Conservation (phyloP, 2,329 filamentous ascomycete genomes). For the Talaromyces marneffei region DNA sequence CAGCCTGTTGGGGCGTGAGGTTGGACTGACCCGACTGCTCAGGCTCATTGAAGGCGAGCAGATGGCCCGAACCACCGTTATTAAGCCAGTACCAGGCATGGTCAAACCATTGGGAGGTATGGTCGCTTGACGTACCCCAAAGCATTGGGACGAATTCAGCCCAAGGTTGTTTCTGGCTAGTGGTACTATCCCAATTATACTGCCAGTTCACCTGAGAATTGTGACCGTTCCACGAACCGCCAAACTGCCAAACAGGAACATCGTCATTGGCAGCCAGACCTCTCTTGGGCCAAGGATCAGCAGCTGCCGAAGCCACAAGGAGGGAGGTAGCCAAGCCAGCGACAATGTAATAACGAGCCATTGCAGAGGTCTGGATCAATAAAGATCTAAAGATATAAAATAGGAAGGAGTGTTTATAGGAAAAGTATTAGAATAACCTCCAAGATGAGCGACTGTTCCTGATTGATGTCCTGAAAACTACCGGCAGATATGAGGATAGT, state of each 20-base stretch:
- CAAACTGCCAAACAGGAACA: conserved; percentile 5
- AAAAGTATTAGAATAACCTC: background rate
- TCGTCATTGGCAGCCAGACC: conserved; percentile 10
- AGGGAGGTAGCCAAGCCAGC: background rate
- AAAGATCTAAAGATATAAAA: background rate
- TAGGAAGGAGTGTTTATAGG: background rate
- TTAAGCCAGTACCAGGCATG: conserved; percentile 30
- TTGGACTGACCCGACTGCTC: conserved; percentile 35
- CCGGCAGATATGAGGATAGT: background rate
- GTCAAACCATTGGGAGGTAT: conserved; percentile 26
- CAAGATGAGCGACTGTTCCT: background rate
- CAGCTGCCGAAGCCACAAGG: background rate
- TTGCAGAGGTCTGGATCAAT: background rate
- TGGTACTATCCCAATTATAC: conserved; percentile 40
- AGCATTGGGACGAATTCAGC: conserved; percentile 43
- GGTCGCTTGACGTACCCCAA: conserved; percentile 37
- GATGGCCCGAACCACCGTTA: conserved; percentile 29
- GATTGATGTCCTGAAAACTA: background rate
- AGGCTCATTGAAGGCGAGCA: conserved; percentile 45
- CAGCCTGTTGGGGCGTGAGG: conserved; percentile 35
- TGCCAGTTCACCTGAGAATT: conserved; percentile 28
- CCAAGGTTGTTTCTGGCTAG: conserved; percentile 27
- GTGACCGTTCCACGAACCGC: conserved; percentile 3
- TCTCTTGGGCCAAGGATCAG: conserved; percentile 9
- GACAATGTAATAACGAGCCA: background rate